Evolutionary conservation across 164 flowering plant species (phyloP).

Genomic region (Vitis vinifera): ASM3070453v1 NC_081806.1:9342501-9343000

Average conservation of each 20-base stretch:
- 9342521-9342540: too few relatives aligned
- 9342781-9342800: constrained; percentile 9
- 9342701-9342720: not conserved
- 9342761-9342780: not conserved
- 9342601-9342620: too few relatives aligned
- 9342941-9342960: not conserved
- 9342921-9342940: not conserved
- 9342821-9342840: not conserved
- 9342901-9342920: not conserved
- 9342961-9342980: constrained; percentile 35
- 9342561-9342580: too few relatives aligned
- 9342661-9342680: constrained; percentile 19
- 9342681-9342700: constrained; percentile 2
- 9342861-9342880: too few relatives aligned
- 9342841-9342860: too few relatives aligned
- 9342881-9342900: not conserved
- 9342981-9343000: constrained; percentile 52
- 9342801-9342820: not conserved
- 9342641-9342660: constrained; percentile 2
- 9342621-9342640: constrained; percentile 15
- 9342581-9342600: too few relatives aligned
- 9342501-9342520: too few relatives aligned
- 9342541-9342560: too few relatives aligned
- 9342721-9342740: not conserved
- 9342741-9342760: too few relatives aligned